Percentiles rank a stretch among this genome's conserved stretches.
Conservation (phyloP, 805 yeast genomes). For the Hanseniaspora clermontiae region DNA sequence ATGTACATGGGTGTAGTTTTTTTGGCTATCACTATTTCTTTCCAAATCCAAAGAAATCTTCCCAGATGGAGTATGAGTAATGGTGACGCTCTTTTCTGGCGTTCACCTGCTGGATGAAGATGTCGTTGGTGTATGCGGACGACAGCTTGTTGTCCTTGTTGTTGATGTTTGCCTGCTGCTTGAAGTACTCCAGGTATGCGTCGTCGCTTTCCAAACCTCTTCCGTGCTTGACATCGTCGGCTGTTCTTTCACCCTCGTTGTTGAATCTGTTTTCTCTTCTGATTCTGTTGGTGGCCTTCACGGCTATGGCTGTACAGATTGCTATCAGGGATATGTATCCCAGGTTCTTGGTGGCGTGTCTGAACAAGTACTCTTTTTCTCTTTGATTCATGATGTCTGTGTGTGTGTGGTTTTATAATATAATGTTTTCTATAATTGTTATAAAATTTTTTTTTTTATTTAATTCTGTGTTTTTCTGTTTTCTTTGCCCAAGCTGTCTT, state of each 20-base stretch:
- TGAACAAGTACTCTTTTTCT: neutral
- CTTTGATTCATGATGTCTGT: neutral
- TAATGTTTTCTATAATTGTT: no score
- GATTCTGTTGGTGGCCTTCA: slow-evolving; percentile 7
- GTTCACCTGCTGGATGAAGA: neutral
- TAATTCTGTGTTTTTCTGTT: no score
- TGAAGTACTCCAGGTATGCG: slow-evolving; percentile 8
- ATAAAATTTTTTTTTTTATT: no score
- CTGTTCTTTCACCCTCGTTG: slow-evolving; percentile 1
- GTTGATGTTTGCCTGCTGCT: neutral
- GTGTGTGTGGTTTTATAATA: no score
- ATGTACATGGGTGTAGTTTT: neutral
- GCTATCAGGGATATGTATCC: slow-evolving; percentile 5
- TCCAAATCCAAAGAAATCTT: slow-evolving; percentile 5
- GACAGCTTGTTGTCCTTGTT: neutral
- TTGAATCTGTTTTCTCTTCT: slow-evolving; percentile 10
- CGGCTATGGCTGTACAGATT: neutral
- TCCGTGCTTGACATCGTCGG: slow-evolving; percentile 3
- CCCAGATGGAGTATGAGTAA: slow-evolving; percentile 7
- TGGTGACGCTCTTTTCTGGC: slow-evolving; percentile 2
- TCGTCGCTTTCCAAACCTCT: slow-evolving; percentile 9
- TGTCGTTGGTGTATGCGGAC: neutral
- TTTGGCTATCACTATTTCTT: neutral
- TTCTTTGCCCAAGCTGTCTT: no score
- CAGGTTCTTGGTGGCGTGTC: slow-evolving; percentile 4